A percentile compares a stretch with the other conserved stretches of the same genome.
Conservation (phyloP, 1,284 basidiomycete genomes). For the Boletellus deceptivus region DNA sequence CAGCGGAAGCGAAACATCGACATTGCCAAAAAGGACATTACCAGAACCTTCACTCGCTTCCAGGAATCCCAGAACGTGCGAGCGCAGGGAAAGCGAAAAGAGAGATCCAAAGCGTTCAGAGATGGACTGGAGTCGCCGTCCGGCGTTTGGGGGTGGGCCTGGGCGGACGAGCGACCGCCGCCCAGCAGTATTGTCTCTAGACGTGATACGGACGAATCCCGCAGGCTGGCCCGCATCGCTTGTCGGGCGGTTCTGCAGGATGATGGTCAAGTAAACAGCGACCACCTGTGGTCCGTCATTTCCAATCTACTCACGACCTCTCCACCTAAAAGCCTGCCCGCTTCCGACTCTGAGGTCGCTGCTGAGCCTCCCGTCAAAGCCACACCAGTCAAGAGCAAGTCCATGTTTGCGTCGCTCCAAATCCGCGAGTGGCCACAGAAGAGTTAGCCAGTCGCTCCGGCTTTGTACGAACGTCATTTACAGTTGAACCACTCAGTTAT, state of each 20-base stretch:
- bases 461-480: not conserved
- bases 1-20: conserved; percentile 58
- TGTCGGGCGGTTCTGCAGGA: conserved; percentile 60
- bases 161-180: conserved; percentile 76
- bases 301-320: conserved; percentile 55
- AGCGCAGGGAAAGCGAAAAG: conserved; percentile 22
- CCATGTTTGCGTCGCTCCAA: conserved; percentile 26
- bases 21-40: conserved; percentile 56
- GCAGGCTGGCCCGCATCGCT: conserved; percentile 64
- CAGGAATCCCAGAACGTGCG: conserved; percentile 33
- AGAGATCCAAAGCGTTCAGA: conserved; percentile 42
- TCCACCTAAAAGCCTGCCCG: conserved; percentile 30
- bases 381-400: conserved; percentile 22
- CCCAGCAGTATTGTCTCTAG: conserved; percentile 80
- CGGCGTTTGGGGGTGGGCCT: conserved; percentile 68
- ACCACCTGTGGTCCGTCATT: conserved; percentile 67
- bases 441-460: not conserved
- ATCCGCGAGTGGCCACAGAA: conserved; percentile 12
- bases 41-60: conserved; percentile 47
- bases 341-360: conserved; percentile 16
- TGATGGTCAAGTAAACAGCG: conserved; percentile 57
- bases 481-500: conserved; percentile 1
- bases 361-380: not conserved
- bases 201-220: conserved; percentile 73
- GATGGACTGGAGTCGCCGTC: conserved; percentile 47